Evolutionary conservation across 805 yeast genomes (phyloP).

Genomic region (Wickerhamiella brachini): DNA sequence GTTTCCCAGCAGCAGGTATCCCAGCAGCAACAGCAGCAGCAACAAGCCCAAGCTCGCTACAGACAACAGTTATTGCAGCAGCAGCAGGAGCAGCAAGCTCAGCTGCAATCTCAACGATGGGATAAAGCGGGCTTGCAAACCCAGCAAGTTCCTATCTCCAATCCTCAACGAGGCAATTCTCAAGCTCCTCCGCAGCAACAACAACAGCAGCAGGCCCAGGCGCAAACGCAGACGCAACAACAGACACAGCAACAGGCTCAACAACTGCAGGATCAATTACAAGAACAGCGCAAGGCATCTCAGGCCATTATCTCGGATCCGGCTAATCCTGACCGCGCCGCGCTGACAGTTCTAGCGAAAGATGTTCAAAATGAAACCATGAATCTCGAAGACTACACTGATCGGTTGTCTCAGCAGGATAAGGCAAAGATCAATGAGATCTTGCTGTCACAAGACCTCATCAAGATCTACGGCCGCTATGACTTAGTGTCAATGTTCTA

Average conservation of each 20-base stretch:
- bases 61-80: neutral
- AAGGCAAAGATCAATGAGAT: conserved; percentile 42
- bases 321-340: conserved; percentile 23
- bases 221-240: conserved; percentile 6
- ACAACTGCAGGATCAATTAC: conserved; percentile 16
- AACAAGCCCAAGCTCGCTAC: neutral
- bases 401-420: conserved; percentile 46
- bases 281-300: conserved; percentile 6
- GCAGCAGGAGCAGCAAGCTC: conserved; percentile 7
- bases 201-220: conserved; percentile 13
- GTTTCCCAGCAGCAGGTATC: conserved; percentile 1
- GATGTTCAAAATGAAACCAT: conserved; percentile 59
- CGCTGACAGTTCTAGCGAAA: conserved; percentile 45
- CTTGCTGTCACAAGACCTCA: conserved; percentile 34
- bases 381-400: conserved; percentile 48
- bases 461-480: conserved; percentile 40
- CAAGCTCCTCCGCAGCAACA: conserved; percentile 14
- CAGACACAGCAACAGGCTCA: conserved; percentile 10
- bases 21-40: neutral
- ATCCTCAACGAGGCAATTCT: neutral
- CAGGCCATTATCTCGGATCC: neutral
- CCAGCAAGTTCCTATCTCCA: neutral
- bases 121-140: conserved; percentile 2
- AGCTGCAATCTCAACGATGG: conserved; percentile 13
- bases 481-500: conserved; percentile 71